A percentile compares a stretch with the other conserved stretches of the same genome.
phyloP scores from a whole-genome alignment of 345 rosid genomes.

The Theobroma cacao region DNA sequence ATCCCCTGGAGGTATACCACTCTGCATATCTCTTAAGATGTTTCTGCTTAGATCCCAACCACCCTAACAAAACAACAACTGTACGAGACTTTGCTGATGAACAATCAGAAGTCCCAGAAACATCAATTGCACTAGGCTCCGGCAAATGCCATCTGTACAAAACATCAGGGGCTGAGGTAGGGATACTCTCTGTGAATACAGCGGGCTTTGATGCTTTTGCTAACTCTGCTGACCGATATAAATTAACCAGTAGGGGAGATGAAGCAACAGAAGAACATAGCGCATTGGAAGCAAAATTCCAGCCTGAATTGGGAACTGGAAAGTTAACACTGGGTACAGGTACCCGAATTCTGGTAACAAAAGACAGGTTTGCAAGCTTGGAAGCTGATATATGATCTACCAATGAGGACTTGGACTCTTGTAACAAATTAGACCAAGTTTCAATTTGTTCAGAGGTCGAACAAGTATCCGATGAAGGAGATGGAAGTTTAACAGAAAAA shows the following conservation, averaged over 20 bases:
- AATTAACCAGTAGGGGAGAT: conserved; percentile 43
- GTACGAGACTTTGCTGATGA: conserved; percentile 65
- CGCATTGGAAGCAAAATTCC: conserved; percentile 21
- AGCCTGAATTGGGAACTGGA: conserved; percentile 29
- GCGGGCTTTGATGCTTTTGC: conserved; percentile 59
- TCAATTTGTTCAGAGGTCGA: conserved; percentile 35
- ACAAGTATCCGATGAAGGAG: conserved; percentile 31
- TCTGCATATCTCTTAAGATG: conserved; percentile 94
- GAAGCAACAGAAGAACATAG: conserved; percentile 38
- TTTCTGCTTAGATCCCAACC: conserved; percentile 98
- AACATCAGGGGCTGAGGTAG: conserved; percentile 50
- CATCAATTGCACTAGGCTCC: conserved; percentile 51
- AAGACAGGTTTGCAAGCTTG: conserved; percentile 62
- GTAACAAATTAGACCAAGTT: conserved; percentile 35
- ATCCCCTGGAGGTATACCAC: conserved; percentile 90
- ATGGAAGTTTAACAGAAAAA: conserved; percentile 51
- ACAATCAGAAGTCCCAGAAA: conserved; percentile 53
- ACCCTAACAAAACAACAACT: conserved; percentile 90
- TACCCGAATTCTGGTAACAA: conserved; percentile 45
- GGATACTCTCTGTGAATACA: conserved; percentile 23
- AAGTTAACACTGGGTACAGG: conserved; percentile 59
- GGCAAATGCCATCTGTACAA: conserved; percentile 95
- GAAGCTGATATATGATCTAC: conserved; percentile 52
- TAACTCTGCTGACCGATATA: conserved; percentile 71
- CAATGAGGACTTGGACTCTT: conserved; percentile 48